Conservation (phyloP, 257 asterid genomes). For the Jasminum sambac region DNA sequence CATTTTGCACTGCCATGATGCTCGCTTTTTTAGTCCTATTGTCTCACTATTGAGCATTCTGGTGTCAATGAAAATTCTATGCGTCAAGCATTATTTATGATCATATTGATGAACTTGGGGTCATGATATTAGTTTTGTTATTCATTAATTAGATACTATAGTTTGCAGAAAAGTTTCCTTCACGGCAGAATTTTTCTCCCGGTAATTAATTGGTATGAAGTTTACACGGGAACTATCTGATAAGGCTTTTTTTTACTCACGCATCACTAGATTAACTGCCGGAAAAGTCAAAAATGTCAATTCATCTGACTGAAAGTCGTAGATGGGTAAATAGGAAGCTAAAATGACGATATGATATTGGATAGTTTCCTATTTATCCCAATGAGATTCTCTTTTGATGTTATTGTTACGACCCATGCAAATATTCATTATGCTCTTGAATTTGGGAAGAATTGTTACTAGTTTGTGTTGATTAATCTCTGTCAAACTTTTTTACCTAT, state of each 20-base stretch:
- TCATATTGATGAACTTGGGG: not conserved
- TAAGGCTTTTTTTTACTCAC: not conserved
- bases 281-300: too few relatives aligned
- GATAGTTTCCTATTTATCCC: too few relatives aligned
- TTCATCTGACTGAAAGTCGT: too few relatives aligned
- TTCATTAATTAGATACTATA: not conserved
- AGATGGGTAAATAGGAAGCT: too few relatives aligned
- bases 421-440: not conserved
- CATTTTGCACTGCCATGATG: conserved; percentile 9
- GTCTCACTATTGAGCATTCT: conserved; percentile 2
- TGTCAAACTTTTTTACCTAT: conserved; percentile 6
- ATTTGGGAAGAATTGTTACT: not conserved
- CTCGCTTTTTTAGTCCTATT: not conserved
- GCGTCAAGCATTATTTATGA: conserved; percentile 10
- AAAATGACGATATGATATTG: too few relatives aligned
- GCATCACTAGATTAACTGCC: too few relatives aligned
- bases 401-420: not conserved
- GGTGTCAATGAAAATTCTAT: not conserved
- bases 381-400: not conserved
- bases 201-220: not conserved
- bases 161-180: not conserved
- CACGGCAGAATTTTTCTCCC: not conserved
- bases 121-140: not conserved
- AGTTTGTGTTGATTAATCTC: not conserved
- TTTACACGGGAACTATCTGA: not conserved